These are phyloP conservation scores for Hypoxylon fragiforme DNA, from an alignment of 495 filamentous ascomycete genomes.

Conservation along the genomic window DNA sequence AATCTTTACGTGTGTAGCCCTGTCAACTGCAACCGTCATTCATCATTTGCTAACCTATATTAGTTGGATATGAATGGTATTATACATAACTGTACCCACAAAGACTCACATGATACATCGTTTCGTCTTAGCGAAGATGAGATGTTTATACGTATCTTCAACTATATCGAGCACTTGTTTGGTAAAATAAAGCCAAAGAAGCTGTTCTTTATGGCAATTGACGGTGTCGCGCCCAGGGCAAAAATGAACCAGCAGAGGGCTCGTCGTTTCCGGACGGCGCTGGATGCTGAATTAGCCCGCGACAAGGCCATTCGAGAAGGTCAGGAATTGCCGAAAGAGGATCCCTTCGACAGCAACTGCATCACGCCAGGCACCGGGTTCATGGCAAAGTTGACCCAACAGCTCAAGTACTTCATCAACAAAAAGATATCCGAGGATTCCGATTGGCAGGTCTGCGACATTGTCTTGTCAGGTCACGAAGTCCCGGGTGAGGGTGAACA, in stretches of 20 bases:
- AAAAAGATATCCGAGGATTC: constrained; percentile 97
- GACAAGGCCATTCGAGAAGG: constrained; percentile 90
- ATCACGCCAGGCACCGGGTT: constrained; percentile 98
- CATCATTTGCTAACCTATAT: constrained; percentile 30
- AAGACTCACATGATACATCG: constrained; percentile 78
- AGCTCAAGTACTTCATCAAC: constrained; percentile 97
- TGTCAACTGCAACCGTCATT: constrained; percentile 3
- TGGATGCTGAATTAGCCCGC: constrained; percentile 85
- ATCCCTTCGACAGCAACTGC: constrained; percentile 97
- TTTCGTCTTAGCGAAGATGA: constrained; percentile 95
- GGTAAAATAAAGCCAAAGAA: constrained; percentile 98
- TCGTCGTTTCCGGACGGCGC: constrained; percentile 89
- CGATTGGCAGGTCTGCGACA: constrained; percentile 95
- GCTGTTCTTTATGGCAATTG: constrained; percentile 99
- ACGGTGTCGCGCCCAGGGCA: constrained; percentile 94
- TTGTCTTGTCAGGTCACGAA: constrained; percentile 96
- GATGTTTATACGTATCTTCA: constrained; percentile 99
- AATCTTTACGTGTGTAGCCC: constrained; percentile 74
- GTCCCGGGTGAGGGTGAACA: constrained; percentile 99
- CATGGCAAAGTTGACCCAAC: constrained; percentile 91
- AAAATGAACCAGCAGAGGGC: constrained; percentile 99
- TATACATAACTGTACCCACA: constrained; percentile 99
- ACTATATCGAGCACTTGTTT: constrained; percentile 98
- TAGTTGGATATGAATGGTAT: constrained; percentile 98
- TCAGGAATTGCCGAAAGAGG: constrained; percentile 90